Evolutionary conservation across 768 basidiomycete species (phyloP), one percentile per base, ranked within the genome.

Genomic region (Coprinellus micaceus): DNA sequence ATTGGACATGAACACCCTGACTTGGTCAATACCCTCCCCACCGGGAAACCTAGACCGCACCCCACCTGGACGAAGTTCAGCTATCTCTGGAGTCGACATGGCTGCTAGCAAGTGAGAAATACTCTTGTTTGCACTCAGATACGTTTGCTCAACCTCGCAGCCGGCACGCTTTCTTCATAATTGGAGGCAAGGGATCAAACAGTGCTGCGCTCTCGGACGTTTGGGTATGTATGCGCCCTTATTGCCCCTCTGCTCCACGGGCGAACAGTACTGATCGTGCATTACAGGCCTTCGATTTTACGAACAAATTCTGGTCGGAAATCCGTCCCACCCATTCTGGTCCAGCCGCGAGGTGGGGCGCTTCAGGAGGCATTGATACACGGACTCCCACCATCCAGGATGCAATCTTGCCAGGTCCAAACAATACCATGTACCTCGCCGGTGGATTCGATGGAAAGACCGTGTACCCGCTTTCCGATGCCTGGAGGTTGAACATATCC

Each of bases 81-180:
- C 86, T 26, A 64, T 90, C 39, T 73, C 80, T 41, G 91, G 88
- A 4, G 71, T 74, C 21, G 91, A 92, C 72, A 81, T 80, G 60
- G 90, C 89, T 44, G 88, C 89, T 11, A 92, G 86, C 86, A 88
- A 91, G 89, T 89, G 56, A 61, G 88, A 80, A 39, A 26, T 50
- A 45, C 0, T 17, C 30, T 33, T 45, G 22, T 62, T 43, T 52
- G 30, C 25, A 25, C n/a, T 39, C 28, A 12, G 44, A 28, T 39
- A 26, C 29, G n/a, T 46, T 22, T 58, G 4, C 33, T 57, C 61
- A 56, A 48, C 64, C 51, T 58, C 7, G 12, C 60, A 91, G 89
- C 66, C 89, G 91, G 39, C 80, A 80, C 54, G 87, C 84, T 24
- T 88, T 91, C 65, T 71, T 92, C 29, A 72, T 93, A 15, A 79